These are phyloP conservation scores for Drosera capensis DNA, from an alignment of 148 eudicot species.

Conservation along the genomic window DNA sequence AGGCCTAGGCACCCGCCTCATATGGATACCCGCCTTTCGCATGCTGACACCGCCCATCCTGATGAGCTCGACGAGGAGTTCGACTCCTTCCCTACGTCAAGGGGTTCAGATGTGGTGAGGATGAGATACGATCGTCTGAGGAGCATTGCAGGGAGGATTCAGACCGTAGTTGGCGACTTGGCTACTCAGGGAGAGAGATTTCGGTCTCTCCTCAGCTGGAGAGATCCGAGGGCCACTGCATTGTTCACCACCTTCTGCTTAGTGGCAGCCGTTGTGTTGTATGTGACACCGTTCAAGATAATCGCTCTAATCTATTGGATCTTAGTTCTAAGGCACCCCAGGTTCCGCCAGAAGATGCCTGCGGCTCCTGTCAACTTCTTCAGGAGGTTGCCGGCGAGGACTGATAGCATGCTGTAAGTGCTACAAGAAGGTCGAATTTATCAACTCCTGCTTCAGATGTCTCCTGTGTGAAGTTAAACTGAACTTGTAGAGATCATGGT, in stretches of 20 bases:
- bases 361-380: slow-evolving; percentile 39
- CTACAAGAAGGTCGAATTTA: no score
- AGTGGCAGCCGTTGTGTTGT: slow-evolving; percentile 27
- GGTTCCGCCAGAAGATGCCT: slow-evolving; percentile 32
- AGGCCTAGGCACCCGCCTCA: slow-evolving; percentile 50
- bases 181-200: slow-evolving; percentile 51
- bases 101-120: slow-evolving; percentile 25
- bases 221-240: slow-evolving; percentile 43
- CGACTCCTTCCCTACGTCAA: slow-evolving; percentile 31
- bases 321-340: slow-evolving; percentile 37
- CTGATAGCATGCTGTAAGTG: slow-evolving; percentile 31
- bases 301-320: slow-evolving; percentile 25
- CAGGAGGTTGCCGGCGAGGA: slow-evolving; percentile 38
- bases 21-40: slow-evolving; percentile 45
- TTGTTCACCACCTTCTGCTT: slow-evolving; percentile 35
- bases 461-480: no score
- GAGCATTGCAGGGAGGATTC: slow-evolving; percentile 46
- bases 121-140: slow-evolving; percentile 49
- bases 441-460: no score
- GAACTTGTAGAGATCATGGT: no score
- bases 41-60: slow-evolving; percentile 29
- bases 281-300: slow-evolving; percentile 35
- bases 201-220: slow-evolving; percentile 34
- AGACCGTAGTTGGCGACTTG: slow-evolving; percentile 42
- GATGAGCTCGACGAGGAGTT: slow-evolving; percentile 53